Conservation (phyloP, 352 stramenopile species). For the Phytophthora cryptogea region DNA sequence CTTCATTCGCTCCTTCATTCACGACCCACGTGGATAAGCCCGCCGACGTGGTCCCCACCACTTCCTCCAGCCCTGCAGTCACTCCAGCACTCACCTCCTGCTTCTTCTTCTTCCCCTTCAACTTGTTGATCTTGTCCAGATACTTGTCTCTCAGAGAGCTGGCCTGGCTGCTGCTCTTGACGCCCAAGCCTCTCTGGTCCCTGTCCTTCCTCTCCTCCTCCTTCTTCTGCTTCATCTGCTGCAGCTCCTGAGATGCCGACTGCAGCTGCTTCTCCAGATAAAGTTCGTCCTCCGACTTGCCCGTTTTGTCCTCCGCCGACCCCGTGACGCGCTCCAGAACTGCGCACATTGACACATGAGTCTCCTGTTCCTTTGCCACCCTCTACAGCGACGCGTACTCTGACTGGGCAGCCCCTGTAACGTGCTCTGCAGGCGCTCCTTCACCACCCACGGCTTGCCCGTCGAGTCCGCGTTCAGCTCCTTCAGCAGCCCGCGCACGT, state of each 20-base stretch:
- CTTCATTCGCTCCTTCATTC: conserved; percentile 70
- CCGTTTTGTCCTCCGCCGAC: conserved; percentile 22
- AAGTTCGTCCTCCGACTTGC: conserved; percentile 55
- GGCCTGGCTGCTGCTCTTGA: conserved; percentile 15
- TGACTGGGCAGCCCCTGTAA: conserved; percentile 64
- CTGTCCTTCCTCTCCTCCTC: conserved; percentile 27
- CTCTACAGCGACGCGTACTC: conserved; percentile 33
- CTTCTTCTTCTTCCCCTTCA: conserved; percentile 63
- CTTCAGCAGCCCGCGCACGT: conserved; percentile 68
- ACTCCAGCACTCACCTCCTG: conserved; percentile 6
- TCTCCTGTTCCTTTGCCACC: background rate
- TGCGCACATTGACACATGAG: conserved; percentile 20
- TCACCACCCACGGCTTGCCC: conserved; percentile 63
- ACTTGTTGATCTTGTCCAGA: conserved; percentile 67
- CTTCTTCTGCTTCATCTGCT: conserved; percentile 33
- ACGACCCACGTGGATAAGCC: conserved; percentile 76
- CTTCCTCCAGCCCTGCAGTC: conserved; percentile 25
- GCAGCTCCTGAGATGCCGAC: conserved; percentile 37
- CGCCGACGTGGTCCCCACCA: conserved; percentile 43
- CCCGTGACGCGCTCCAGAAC: conserved; percentile 62
- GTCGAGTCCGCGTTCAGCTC: conserved; percentile 64
- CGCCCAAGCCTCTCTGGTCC: conserved; percentile 16
- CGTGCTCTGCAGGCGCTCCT: conserved; percentile 67
- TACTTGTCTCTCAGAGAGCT: conserved; percentile 69
- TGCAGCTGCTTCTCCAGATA: conserved; percentile 65